Evolutionary conservation across 2,329 filamentous ascomycete genomes (phyloP), one percentile per base, ranked within the genome.

Genomic region (Pseudogymnoascus sp.): DNA sequence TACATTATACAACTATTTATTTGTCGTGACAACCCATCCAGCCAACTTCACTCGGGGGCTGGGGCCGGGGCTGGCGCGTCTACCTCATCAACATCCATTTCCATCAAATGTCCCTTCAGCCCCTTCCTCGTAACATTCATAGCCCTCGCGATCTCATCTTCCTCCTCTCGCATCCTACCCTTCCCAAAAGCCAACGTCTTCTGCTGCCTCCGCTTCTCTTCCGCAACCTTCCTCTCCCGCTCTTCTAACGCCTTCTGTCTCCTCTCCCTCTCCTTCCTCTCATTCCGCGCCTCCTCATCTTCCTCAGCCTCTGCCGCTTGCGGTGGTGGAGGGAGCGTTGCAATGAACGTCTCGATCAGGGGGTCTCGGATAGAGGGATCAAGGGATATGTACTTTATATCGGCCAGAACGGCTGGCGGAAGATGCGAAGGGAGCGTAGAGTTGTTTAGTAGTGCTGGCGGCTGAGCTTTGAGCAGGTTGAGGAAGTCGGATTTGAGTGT

Each of bases 401-500:
- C 89, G 14, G 79, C 77, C 1, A 89, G 76, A 0, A 93, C 70
- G 20, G 82, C 73, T 1, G 81, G 72, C 1, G 89, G 89, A 8
- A 93, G 76, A 14, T 78, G 77, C 4, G 80, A 78, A 2, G 81
- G 69, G 0, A 77, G 75, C 0, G 85, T 85, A 57, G 78, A 75
- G 64, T 79, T 82, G 69, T 90, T 85, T 2, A 93, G 78, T 2
- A 76, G 67, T 2, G 78, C 77, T 4, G 80, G 68, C 0, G 88
- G 82, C 41, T 88, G 77, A 5, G 80, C 76, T 65, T 83, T 85
- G 12, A 94, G 77, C 6, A 93, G 74, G 4, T 78, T 77, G 9
- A 81, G 81, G 4, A 94, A 77, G 67, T 93, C 89, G 3, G 84
- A 79, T 70, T 89, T 91, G 30, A 87, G 81, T 4, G 83, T 82